Evolutionary conservation across 1,284 basidiomycete species (phyloP), one percentile per base, ranked within the genome.

Genomic region (Tremellales sp.): DNA sequence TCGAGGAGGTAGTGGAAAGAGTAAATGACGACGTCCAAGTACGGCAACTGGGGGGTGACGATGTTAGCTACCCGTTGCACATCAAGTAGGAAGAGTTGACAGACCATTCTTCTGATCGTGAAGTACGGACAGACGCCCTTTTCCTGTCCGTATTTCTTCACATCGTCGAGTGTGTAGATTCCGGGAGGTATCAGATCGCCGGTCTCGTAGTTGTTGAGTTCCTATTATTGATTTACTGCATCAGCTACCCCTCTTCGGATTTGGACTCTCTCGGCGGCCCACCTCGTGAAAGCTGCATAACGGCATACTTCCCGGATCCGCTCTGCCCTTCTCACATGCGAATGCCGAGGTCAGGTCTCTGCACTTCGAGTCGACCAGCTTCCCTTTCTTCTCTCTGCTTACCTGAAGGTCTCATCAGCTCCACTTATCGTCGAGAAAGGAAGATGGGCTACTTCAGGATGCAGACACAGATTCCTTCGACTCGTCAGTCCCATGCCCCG

Each of bases 1-100:
- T 99, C 95, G 36, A 99, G 81, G 21, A 99, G 79, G 70, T 99
- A 99, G 71, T 98, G 95, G 75, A 98, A 99, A 27, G 94, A 97
- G 72, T 97, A 99, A 71, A 99, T 97, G 71, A 99, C 83, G 54
- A 98, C 80, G 70, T 97, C 89, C 47, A 90, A 87, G 67, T 93
- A 95, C 0, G 91, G 85, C 80, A 99, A 85, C 93, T 95, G 60
- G n/a, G n/a, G n/a, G n/a, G n/a, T n/a, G n/a, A n/a, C n/a, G n/a
- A n/a, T n/a, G n/a, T n/a, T n/a, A n/a, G n/a, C n/a, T n/a, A n/a
- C n/a, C n/a, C n/a, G n/a, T n/a, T n/a, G n/a, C n/a, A 27, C 5
- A 37, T 47, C 28, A 36, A 43, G 43, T 21, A 21, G 9, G 16
- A 39, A 26, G 36, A 3, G 14, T 13, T 9, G 18, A 65, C 78